Evolutionary conservation across 2,329 filamentous ascomycete species (phyloP).

Genomic region (Fusarium sarcochroum): DNA sequence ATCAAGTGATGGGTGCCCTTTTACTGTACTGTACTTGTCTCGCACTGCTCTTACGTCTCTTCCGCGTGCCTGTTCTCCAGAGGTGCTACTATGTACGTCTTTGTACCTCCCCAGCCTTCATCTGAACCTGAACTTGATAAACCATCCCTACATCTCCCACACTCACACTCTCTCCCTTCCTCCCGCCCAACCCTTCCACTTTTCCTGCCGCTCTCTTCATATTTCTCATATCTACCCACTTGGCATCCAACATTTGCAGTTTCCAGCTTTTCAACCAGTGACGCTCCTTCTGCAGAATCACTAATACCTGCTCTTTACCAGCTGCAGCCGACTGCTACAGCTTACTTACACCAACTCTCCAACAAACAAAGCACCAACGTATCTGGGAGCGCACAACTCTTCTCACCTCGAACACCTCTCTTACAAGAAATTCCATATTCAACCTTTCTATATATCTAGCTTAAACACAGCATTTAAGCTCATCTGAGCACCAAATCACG

Average conservation of each 20-base stretch:
- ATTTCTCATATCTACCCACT: constrained; percentile 15
- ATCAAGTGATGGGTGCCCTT: constrained; percentile 33
- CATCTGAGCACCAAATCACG: constrained; percentile 30
- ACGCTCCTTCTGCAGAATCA: constrained; percentile 6
- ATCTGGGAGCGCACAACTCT: background rate
- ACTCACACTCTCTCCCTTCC: constrained; percentile 11
- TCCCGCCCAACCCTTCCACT: constrained; percentile 35
- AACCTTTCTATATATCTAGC: constrained; percentile 1
- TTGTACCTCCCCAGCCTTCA: constrained; percentile 31
- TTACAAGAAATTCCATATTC: background rate
- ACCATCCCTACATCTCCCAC: constrained; percentile 20
- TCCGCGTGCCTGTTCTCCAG: constrained; percentile 30
- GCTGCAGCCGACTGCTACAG: constrained; percentile 2
- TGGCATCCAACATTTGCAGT: constrained; percentile 17
- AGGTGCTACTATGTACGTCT: constrained; percentile 20
- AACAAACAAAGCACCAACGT: background rate
- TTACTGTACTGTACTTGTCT: background rate
- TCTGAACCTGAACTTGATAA: constrained; percentile 19
- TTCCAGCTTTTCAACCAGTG: background rate
- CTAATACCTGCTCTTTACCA: constrained; percentile 18
- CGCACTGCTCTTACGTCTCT: constrained; percentile 25
- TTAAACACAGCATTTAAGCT: constrained; percentile 6
- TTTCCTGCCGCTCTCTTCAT: constrained; percentile 17
- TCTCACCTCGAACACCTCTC: background rate
- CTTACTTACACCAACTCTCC: constrained; percentile 4